A percentile compares a stretch with the other conserved stretches of the same genome.
Conservation (phyloP, 2,329 filamentous ascomycete genomes). For the Cephalotrichum gorgonifer region DNA sequence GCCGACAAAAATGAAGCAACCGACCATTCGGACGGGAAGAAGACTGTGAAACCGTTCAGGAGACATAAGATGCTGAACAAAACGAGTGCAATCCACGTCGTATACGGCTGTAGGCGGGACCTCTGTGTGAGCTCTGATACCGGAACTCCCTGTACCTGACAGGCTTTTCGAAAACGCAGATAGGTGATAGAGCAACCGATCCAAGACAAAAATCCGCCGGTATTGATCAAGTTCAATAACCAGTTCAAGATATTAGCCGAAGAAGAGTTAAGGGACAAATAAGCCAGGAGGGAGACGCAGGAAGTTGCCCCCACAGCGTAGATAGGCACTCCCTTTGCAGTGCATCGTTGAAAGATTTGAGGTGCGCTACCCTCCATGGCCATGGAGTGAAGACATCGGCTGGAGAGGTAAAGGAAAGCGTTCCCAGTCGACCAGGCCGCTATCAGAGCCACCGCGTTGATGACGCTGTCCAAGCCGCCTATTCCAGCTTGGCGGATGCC, state of each 20-base stretch:
- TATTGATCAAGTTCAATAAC: conserved; percentile 31
- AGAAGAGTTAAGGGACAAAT: conserved; percentile 43
- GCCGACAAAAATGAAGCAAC: conserved; percentile 9
- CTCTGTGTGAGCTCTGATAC: not conserved
- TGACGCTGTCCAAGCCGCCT: conserved; percentile 36
- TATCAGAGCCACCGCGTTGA: conserved; percentile 50
- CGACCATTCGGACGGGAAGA: conserved; percentile 11
- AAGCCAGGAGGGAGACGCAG: conserved; percentile 51
- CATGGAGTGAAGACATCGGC: conserved; percentile 35
- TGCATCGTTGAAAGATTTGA: conserved; percentile 24
- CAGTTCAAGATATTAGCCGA: conserved; percentile 48
- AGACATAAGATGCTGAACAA: conserved; percentile 27
- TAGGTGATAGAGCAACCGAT: conserved; percentile 4
- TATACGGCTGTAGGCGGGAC: not conserved
- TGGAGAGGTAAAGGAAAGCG: conserved; percentile 42
- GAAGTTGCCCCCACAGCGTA: conserved; percentile 36
- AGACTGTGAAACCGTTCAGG: conserved; percentile 46
- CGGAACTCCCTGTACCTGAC: conserved; percentile 5
- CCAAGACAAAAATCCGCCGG: conserved; percentile 10
- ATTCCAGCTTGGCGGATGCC: conserved; percentile 39
- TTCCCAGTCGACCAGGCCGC: conserved; percentile 50
- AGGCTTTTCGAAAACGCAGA: conserved; percentile 3
- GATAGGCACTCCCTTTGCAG: conserved; percentile 25
- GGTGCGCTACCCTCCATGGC: conserved; percentile 30
- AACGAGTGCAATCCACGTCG: conserved; percentile 1